phyloP scores from a whole-genome alignment of 1,284 basidiomycete species.

The Heterobasidion parviporum region DNA sequence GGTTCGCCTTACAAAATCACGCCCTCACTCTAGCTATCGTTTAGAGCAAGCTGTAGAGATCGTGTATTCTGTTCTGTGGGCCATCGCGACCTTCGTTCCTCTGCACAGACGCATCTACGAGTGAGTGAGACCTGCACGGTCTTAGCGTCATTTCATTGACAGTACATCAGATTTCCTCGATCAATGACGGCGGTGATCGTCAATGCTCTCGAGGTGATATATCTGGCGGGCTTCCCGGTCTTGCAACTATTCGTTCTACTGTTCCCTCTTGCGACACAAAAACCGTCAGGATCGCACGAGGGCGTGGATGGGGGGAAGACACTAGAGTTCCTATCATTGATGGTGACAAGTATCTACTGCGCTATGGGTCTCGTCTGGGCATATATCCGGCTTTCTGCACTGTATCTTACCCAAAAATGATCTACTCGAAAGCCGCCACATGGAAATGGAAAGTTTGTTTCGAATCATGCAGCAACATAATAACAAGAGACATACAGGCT shows the following conservation, averaged over 20 bases:
- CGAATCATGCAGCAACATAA: too few species aligned
- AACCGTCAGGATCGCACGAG: neutral
- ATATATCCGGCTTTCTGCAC: constrained; percentile 42
- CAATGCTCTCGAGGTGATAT: constrained; percentile 66
- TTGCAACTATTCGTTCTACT: constrained; percentile 60
- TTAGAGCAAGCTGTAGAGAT: constrained; percentile 81
- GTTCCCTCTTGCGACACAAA: constrained; percentile 37
- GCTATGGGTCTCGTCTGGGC: constrained; percentile 81
- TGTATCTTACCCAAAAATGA: constrained; percentile 27
- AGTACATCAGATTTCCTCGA: constrained; percentile 58
- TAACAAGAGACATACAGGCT: neutral
- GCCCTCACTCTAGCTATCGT: neutral
- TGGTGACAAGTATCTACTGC: constrained; percentile 92
- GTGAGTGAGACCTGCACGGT: constrained; percentile 33
- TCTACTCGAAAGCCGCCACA: neutral
- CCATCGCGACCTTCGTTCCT: constrained; percentile 51
- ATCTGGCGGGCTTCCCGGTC: constrained; percentile 69
- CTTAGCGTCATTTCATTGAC: neutral
- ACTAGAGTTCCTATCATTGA: constrained; percentile 79
- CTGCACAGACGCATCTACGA: constrained; percentile 74
- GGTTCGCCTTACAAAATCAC: constrained; percentile 3
- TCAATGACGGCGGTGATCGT: constrained; percentile 62
- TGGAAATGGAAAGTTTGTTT: neutral
- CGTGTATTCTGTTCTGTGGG: constrained; percentile 73
- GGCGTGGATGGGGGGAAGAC: constrained; percentile 7